These are phyloP conservation scores for Yueomyces sinensis DNA, from an alignment of 805 yeast species.

Conservation along the genomic window DNA sequence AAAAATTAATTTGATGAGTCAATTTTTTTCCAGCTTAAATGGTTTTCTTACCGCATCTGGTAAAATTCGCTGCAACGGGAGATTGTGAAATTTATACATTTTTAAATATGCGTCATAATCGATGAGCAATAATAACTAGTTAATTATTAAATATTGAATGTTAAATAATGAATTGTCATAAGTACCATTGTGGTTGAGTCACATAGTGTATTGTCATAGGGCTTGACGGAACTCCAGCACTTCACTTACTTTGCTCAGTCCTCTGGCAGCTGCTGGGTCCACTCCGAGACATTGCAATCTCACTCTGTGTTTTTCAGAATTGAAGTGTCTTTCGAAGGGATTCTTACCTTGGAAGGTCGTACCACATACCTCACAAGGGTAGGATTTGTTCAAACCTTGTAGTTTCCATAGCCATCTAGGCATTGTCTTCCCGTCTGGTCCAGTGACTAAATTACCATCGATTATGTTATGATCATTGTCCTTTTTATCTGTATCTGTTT, in stretches of 20 bases:
- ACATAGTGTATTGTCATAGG: too few species aligned
- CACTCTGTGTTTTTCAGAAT: conserved; percentile 51
- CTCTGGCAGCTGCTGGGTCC: conserved; percentile 18
- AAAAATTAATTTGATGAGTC: too few species aligned
- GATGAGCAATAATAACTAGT: too few species aligned
- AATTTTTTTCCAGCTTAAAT: too few species aligned
- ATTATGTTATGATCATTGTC: neutral
- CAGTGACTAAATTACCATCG: conserved; percentile 19
- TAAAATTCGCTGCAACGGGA: too few species aligned
- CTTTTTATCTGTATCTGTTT: neutral
- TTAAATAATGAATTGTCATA: too few species aligned
- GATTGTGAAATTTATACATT: too few species aligned
- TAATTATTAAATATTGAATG: too few species aligned
- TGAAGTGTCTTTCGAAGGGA: conserved; percentile 63
- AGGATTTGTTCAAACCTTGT: conserved; percentile 67
- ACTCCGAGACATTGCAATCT: conserved; percentile 72
- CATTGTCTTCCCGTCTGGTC: conserved; percentile 82
- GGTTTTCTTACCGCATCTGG: too few species aligned
- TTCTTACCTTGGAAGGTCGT: conserved; percentile 57
- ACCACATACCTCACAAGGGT: conserved; percentile 80
- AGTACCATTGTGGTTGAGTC: too few species aligned
- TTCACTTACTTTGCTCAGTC: neutral
- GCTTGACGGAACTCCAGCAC: too few species aligned
- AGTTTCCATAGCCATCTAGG: conserved; percentile 89
- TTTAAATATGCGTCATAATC: too few species aligned